A percentile compares a stretch with the other conserved stretches of the same genome.
Evolutionary conservation across 2,329 filamentous ascomycete species (phyloP).

Genomic region (Aplosporella prunicola): DNA sequence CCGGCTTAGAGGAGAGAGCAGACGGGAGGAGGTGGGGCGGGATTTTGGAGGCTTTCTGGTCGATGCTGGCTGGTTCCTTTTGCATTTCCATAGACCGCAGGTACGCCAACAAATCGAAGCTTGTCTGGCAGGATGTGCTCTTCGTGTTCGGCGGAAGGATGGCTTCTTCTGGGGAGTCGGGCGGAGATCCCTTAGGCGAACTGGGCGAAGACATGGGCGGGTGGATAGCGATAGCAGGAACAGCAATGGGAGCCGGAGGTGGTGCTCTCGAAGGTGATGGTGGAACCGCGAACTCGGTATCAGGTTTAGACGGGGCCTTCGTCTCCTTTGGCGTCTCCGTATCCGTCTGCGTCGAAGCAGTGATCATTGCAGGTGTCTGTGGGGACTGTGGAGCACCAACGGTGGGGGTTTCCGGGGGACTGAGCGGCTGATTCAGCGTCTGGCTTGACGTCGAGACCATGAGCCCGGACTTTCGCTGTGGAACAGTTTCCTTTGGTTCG

Average conservation of each 20-base stretch:
- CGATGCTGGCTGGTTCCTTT: slow-evolving; percentile 83
- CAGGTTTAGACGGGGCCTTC: slow-evolving; percentile 17
- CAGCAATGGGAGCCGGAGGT: slow-evolving; percentile 36
- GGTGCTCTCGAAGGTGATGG: slow-evolving; percentile 24
- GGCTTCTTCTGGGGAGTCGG: slow-evolving; percentile 54
- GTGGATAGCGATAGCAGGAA: slow-evolving; percentile 85
- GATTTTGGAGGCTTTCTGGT: slow-evolving; percentile 64
- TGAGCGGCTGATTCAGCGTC: slow-evolving; percentile 52
- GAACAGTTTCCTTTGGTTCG: slow-evolving; percentile 4
- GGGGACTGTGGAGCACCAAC: slow-evolving; percentile 37
- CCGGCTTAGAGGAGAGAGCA: slow-evolving; percentile 50
- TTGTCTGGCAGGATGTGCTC: slow-evolving; percentile 73
- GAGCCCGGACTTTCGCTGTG: slow-evolving; percentile 15
- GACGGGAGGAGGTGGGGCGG: slow-evolving; percentile 73
- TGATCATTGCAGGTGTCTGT: slow-evolving; percentile 40
- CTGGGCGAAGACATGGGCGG: slow-evolving; percentile 77
- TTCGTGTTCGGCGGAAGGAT: slow-evolving; percentile 74
- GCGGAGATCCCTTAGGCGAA: slow-evolving; percentile 25
- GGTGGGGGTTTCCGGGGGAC: slow-evolving; percentile 53
- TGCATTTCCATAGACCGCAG: slow-evolving; percentile 57
- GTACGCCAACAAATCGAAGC: slow-evolving; percentile 38
- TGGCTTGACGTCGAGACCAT: slow-evolving; percentile 61
- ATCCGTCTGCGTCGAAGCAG: slow-evolving; percentile 54
- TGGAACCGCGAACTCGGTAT: slow-evolving; percentile 18
- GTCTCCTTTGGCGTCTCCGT: slow-evolving; percentile 16